A percentile compares a stretch with the other conserved stretches of the same genome.
These are phyloP conservation scores for Neonectria coccinea DNA, from an alignment of 2,329 filamentous ascomycete species.

Conservation along the genomic window DNA sequence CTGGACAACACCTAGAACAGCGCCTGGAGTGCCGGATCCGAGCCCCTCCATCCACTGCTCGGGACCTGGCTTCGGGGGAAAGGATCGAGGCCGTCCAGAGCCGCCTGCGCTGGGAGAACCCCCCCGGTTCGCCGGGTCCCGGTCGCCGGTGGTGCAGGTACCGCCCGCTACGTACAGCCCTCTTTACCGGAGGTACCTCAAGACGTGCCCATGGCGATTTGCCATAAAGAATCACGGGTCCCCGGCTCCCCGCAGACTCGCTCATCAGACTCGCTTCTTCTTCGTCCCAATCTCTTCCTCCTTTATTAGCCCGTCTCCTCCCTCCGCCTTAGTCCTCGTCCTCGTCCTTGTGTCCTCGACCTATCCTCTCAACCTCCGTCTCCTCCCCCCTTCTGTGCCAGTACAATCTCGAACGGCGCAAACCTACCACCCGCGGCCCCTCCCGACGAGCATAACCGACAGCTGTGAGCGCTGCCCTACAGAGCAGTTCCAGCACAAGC, in stretches of 20 bases:
- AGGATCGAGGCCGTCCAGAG: conserved; percentile 42
- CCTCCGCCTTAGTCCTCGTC: conserved; percentile 15
- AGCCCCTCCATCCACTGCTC: conserved; percentile 34
- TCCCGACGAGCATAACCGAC: conserved; percentile 42
- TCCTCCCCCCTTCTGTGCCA: conserved; percentile 7
- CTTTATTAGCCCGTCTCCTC: conserved; percentile 32
- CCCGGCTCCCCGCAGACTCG: conserved; percentile 40
- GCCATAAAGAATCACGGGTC: conserved; percentile 45
- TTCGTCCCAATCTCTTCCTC: conserved; percentile 29
- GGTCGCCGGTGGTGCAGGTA: conserved; percentile 44
- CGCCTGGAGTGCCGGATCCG: conserved; percentile 19
- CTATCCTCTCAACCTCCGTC: neutral
- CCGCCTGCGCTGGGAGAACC: conserved; percentile 28
- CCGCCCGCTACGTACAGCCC: conserved; percentile 36
- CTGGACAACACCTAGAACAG: conserved; percentile 6
- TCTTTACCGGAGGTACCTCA: conserved; percentile 29
- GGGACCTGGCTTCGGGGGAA: conserved; percentile 46
- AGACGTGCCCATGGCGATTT: conserved; percentile 39
- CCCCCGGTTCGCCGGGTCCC: conserved; percentile 47
- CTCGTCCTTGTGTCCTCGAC: conserved; percentile 19
- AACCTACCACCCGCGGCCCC: conserved; percentile 29
- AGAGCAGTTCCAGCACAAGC: conserved; percentile 44
- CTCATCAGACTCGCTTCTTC: conserved; percentile 39
- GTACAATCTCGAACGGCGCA: conserved; percentile 20
- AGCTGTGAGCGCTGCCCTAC: conserved; percentile 42